phyloP scores from a whole-genome alignment of 805 yeast genomes.

The Candida ponderosae region DNA sequence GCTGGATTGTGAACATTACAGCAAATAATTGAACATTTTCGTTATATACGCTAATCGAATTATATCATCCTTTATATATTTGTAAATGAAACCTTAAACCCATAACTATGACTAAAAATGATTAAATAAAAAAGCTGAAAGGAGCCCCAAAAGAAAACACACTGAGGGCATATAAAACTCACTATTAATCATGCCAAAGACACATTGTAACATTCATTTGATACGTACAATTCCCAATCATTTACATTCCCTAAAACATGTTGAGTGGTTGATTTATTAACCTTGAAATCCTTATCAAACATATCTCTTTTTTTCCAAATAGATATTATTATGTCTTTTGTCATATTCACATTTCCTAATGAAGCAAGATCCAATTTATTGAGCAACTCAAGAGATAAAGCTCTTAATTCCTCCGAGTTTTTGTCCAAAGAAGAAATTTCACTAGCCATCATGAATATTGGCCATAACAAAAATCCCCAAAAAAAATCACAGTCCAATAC shows the following conservation, averaged over 20 bases:
- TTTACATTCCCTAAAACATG: background rate
- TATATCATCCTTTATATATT: no score
- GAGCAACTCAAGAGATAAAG: slow-evolving; percentile 1
- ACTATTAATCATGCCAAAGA: slow-evolving; percentile 3
- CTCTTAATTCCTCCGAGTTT: slow-evolving; percentile 2
- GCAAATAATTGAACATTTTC: no score
- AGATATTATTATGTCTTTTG: slow-evolving; percentile 2
- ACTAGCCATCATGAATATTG: slow-evolving; percentile 3
- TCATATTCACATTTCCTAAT: slow-evolving; percentile 5
- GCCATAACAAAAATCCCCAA: slow-evolving; percentile 8
- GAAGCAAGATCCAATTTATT: slow-evolving; percentile 1
- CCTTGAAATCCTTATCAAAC: background rate
- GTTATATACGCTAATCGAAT: no score
- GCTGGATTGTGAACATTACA: slow-evolving; percentile 39
- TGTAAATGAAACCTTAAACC: no score
- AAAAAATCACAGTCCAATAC: slow-evolving; percentile 1
- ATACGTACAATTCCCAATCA: slow-evolving; percentile 6
- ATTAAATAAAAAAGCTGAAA: no score
- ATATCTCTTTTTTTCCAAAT: slow-evolving; percentile 7
- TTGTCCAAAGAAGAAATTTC: slow-evolving; percentile 2
- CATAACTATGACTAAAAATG: no score
- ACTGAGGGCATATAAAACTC: no score
- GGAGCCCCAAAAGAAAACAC: no score
- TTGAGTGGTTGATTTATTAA: background rate
- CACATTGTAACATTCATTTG: slow-evolving; percentile 3